Evolutionary conservation across 345 rosid species (phyloP).

Genomic region (Cardiospermum halicacabum): DNA sequence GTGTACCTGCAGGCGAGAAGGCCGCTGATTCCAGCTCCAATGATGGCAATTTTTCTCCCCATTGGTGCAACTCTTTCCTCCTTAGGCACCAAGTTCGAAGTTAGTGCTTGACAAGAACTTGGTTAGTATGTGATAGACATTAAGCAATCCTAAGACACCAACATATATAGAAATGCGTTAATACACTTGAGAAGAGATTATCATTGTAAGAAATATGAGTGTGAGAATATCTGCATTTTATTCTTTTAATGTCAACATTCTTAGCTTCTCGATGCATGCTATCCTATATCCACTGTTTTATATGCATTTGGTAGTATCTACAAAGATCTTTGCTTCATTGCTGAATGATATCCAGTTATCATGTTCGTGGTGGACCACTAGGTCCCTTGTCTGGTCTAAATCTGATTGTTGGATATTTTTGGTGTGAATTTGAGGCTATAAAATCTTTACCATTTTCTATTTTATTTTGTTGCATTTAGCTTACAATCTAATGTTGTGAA

Average conservation of each 20-base stretch:
- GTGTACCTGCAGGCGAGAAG: slow-evolving; percentile 38
- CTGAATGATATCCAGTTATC: too few relatives aligned
- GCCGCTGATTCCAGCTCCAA: slow-evolving; percentile 39
- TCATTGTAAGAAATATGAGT: neutral
- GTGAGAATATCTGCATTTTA: neutral
- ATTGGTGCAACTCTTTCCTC: neutral
- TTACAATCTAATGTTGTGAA: neutral
- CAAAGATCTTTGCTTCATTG: neutral
- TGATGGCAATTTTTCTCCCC: slow-evolving; percentile 25
- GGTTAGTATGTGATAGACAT: neutral
- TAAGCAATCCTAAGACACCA: too few relatives aligned
- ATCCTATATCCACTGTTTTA: neutral
- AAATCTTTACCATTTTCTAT: too few relatives aligned
- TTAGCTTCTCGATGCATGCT: neutral
- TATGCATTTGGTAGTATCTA: neutral
- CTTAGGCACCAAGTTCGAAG: neutral
- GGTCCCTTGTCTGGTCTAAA: neutral
- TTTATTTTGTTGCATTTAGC: neutral
- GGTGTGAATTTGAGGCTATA: neutral
- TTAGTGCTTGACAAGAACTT: neutral
- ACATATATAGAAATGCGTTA: neutral
- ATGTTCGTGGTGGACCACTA: neutral
- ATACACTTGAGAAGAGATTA: neutral
- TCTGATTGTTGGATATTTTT: neutral
- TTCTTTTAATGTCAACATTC: neutral